These are phyloP conservation scores for Oryza officinalis DNA, from an alignment of 176 grass and related monocot species.

Conservation along the genomic window DNA sequence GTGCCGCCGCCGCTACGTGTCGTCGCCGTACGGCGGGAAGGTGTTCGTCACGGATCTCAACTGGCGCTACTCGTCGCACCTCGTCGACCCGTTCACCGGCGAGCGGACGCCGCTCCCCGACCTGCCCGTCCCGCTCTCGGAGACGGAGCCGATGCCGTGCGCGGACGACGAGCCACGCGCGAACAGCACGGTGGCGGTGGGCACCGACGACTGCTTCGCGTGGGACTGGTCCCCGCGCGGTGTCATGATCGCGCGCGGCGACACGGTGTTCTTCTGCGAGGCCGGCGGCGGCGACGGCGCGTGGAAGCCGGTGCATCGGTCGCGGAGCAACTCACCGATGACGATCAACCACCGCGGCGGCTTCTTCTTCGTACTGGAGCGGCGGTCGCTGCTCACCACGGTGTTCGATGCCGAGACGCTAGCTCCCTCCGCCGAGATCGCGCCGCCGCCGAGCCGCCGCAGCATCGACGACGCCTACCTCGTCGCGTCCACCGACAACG, in stretches of 20 bases:
- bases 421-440: not conserved
- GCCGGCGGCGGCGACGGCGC: not conserved
- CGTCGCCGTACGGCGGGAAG: slow-evolving; percentile 21
- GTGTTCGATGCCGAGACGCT: slow-evolving; percentile 18
- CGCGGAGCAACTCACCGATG: slow-evolving; percentile 12
- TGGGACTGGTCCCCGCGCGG: slow-evolving; percentile 50
- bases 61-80: slow-evolving; percentile 29
- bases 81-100: slow-evolving; percentile 39
- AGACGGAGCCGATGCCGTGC: slow-evolving; percentile 20
- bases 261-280: slow-evolving; percentile 40
- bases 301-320: slow-evolving; percentile 34
- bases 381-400: not conserved
- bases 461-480: not conserved
- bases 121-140: slow-evolving; percentile 32
- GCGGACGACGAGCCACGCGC: not conserved
- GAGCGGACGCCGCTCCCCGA: slow-evolving; percentile 27
- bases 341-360: slow-evolving; percentile 34
- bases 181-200: no score
- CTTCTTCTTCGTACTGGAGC: slow-evolving; percentile 36
- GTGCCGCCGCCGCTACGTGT: slow-evolving; percentile 12
- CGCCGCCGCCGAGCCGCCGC: not conserved
- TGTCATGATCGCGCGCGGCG: slow-evolving; percentile 29
- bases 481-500: slow-evolving; percentile 2
- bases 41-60: slow-evolving; percentile 35
- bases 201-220: slow-evolving; percentile 34